Conservation (phyloP, 441 rosid genomes). For the Arabidopsis hybrid region DNA sequence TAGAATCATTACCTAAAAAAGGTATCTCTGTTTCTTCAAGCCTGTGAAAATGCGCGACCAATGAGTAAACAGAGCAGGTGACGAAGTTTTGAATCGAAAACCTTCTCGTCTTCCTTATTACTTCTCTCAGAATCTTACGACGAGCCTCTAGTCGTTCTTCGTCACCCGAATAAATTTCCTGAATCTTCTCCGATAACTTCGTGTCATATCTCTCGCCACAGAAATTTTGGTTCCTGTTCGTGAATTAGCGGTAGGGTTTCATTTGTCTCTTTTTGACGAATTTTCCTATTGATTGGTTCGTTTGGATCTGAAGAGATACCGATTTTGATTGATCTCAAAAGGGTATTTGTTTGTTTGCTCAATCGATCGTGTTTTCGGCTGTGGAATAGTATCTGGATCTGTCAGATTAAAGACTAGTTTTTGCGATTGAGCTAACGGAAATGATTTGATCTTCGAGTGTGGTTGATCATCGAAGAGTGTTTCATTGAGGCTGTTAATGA, state of each 20-base stretch:
- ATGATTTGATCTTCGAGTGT: conserved; percentile 45
- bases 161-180: conserved; percentile 3
- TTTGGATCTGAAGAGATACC: conserved; percentile 9
- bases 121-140: conserved; percentile 33
- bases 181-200: conserved; percentile 32
- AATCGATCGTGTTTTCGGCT: conserved; percentile 13
- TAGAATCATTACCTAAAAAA: neutral
- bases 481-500: conserved; percentile 63
- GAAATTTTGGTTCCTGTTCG: neutral
- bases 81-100: conserved; percentile 37
- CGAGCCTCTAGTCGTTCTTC: conserved; percentile 22
- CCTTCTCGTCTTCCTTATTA: conserved; percentile 25
- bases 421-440: conserved; percentile 42
- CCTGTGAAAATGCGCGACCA: conserved; percentile 39
- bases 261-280: conserved; percentile 5
- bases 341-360: conserved; percentile 10
- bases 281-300: conserved; percentile 22
- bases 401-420: conserved; percentile 6
- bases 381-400: conserved; percentile 31
- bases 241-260: conserved; percentile 17
- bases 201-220: neutral
- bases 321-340: conserved; percentile 6
- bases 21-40: conserved; percentile 20
- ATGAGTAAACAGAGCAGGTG: conserved; percentile 35
- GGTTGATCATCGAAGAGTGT: conserved; percentile 42